Percentiles rank a stretch among this genome's conserved stretches.
Conservation (phyloP, 148 eudicot species). For the Hydrangea macrophylla region DNA sequence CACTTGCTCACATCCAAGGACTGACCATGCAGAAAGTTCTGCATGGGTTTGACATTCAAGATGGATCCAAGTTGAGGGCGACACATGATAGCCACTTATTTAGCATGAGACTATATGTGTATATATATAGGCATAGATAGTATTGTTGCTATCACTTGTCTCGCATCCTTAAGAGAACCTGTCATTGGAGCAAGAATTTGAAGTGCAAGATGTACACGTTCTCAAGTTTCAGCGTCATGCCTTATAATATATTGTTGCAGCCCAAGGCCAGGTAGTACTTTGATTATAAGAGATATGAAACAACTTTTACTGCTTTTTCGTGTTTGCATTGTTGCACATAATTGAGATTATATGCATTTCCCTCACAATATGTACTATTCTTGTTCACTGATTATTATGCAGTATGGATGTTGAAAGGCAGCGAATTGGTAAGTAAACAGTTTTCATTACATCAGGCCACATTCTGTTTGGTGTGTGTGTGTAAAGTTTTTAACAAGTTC, state of each 20-base stretch:
- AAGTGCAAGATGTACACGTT: slow-evolving; percentile 18
- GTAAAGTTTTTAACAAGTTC: background rate
- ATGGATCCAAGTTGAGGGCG: background rate
- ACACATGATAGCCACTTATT: background rate
- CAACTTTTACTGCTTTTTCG: background rate
- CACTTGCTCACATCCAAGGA: slow-evolving; percentile 17
- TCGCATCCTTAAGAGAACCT: background rate
- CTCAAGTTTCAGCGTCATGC: slow-evolving; percentile 18
- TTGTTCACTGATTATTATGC: slow-evolving; percentile 18
- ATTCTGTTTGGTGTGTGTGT: background rate
- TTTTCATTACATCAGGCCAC: background rate
- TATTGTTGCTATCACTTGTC: slow-evolving; percentile 1
- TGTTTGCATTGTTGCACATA: background rate
- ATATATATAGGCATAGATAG: background rate
- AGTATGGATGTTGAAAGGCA: slow-evolving; percentile 26
- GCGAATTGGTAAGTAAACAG: slow-evolving; percentile 18
- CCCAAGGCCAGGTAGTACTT: slow-evolving; percentile 31
- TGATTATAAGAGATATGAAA: background rate
- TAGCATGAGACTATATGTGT: slow-evolving; percentile 12
- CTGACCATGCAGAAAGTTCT: background rate
- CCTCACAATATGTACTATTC: background rate
- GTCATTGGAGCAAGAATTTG: slow-evolving; percentile 5
- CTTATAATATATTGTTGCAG: slow-evolving; percentile 13
- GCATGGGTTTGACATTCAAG: slow-evolving; percentile 12
- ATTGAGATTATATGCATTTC: background rate